Percentiles rank a stretch among this genome's conserved stretches.
phyloP scores from a whole-genome alignment of 495 filamentous ascomycete species.

The Xylaria flabelliformis region DNA sequence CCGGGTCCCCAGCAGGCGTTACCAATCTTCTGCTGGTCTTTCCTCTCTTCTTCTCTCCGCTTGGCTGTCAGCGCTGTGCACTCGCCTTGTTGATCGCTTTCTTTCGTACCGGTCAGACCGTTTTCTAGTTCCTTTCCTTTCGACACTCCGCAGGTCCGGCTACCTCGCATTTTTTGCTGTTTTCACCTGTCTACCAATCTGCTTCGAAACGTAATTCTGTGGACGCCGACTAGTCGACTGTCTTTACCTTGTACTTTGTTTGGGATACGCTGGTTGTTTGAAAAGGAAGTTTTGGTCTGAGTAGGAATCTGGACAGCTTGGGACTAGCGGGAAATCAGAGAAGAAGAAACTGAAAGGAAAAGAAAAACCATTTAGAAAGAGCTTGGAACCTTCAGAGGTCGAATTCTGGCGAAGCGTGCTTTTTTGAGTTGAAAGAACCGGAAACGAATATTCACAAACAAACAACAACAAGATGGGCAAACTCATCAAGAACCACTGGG shows the following conservation, averaged over 20 bases:
- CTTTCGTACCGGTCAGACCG: slow-evolving; percentile 48
- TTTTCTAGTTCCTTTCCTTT: slow-evolving; percentile 36
- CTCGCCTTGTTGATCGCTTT: slow-evolving; percentile 54
- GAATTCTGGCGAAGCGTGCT: slow-evolving; percentile 16
- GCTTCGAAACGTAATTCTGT: slow-evolving; percentile 24
- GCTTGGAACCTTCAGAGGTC: slow-evolving; percentile 29
- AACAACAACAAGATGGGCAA: slow-evolving; percentile 74
- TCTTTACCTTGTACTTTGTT: neutral
- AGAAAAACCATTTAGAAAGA: slow-evolving; percentile 34
- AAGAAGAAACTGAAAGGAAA: slow-evolving; percentile 28
- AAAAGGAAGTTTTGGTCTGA: neutral
- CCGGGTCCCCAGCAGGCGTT: slow-evolving; percentile 39
- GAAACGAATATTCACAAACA: slow-evolving; percentile 14
- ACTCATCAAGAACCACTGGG: slow-evolving; percentile 99
- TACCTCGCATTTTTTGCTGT: slow-evolving; percentile 47
- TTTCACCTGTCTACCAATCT: slow-evolving; percentile 32
- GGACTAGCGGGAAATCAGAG: slow-evolving; percentile 29
- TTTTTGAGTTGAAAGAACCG: slow-evolving; percentile 9
- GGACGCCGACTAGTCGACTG: slow-evolving; percentile 6
- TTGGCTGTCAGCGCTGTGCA: slow-evolving; percentile 51
- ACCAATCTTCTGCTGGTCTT: slow-evolving; percentile 38
- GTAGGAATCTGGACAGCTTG: neutral
- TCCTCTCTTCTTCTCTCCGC: slow-evolving; percentile 38
- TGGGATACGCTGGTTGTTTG: neutral
- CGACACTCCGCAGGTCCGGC: slow-evolving; percentile 53